phyloP scores from a whole-genome alignment of 2,329 filamentous ascomycete genomes.

The Mycosphaerella arachidis region DNA sequence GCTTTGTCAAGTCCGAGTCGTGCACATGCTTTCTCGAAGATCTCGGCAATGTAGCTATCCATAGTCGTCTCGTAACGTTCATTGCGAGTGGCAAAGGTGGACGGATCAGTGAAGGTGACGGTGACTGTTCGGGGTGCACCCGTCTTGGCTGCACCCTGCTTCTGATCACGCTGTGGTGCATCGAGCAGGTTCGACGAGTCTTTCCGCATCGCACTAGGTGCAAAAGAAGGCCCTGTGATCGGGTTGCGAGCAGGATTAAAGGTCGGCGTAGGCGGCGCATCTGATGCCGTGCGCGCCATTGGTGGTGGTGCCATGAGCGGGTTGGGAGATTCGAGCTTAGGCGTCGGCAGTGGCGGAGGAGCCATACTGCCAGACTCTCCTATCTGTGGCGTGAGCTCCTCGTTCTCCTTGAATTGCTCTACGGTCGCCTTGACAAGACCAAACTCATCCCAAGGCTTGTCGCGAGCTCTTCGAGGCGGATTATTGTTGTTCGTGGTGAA shows the following conservation, averaged over 20 bases:
- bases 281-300: conserved; percentile 11
- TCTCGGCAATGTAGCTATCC: conserved; percentile 77
- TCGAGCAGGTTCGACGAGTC: conserved; percentile 41
- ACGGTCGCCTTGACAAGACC: conserved; percentile 69
- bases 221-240: conserved; percentile 48
- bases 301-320: conserved; percentile 3
- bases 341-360: conserved; percentile 12
- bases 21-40: conserved; percentile 72
- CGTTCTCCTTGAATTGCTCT: conserved; percentile 65
- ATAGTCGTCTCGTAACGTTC: conserved; percentile 68
- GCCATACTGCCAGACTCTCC: conserved; percentile 8
- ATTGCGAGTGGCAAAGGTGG: conserved; percentile 64
- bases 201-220: conserved; percentile 38
- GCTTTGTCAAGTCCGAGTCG: conserved; percentile 75
- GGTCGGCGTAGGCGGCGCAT: conserved; percentile 20
- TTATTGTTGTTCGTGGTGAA: conserved; percentile 77
- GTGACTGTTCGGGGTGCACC: conserved; percentile 67
- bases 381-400: conserved; percentile 38
- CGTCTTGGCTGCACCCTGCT: conserved; percentile 41
- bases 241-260: conserved; percentile 46
- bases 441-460: conserved; percentile 78
- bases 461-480: conserved; percentile 60
- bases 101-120: conserved; percentile 67
- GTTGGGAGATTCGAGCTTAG: conserved; percentile 8
- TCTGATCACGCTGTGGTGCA: conserved; percentile 45